Percentiles rank a stretch among this genome's conserved stretches.
Conservation (phyloP, 192 early-diverging fungal species). For the Radiomyces spectabilis region DNA sequence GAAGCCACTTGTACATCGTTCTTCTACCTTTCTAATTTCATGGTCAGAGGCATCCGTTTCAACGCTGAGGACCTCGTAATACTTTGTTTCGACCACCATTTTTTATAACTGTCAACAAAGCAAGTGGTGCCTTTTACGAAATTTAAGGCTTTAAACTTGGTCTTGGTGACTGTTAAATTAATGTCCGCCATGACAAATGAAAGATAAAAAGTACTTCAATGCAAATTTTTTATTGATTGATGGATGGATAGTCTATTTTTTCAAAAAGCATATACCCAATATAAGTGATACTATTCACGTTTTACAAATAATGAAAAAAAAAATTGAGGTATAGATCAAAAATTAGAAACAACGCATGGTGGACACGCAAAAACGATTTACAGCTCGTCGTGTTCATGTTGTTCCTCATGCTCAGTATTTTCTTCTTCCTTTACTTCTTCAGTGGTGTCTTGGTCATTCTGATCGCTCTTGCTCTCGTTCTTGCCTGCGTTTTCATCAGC, state of each 20-base stretch:
- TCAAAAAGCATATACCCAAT: too few relatives aligned
- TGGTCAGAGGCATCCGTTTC: constrained; percentile 45
- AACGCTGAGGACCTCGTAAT: constrained; percentile 30
- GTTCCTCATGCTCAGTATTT: background rate
- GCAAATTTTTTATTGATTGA: too few relatives aligned
- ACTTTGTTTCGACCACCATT: constrained; percentile 23
- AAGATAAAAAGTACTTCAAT: too few relatives aligned
- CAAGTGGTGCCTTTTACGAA: too few relatives aligned
- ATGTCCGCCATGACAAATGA: too few relatives aligned
- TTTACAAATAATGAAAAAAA: background rate
- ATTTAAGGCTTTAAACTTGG: too few relatives aligned
- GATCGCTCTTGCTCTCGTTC: constrained; percentile 19
- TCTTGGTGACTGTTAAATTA: too few relatives aligned
- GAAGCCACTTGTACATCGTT: background rate
- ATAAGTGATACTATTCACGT: too few relatives aligned
- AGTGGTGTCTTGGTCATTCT: constrained; percentile 13
- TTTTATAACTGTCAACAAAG: background rate
- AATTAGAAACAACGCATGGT: background rate
- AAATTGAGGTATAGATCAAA: background rate
- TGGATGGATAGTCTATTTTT: too few relatives aligned
- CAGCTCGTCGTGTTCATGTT: background rate
- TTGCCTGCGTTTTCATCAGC: constrained; percentile 15
- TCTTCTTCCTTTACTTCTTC: constrained; percentile 8
- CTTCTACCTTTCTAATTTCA: constrained; percentile 35
- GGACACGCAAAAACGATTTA: background rate